A percentile compares a stretch with the other conserved stretches of the same genome.
These are phyloP conservation scores for Beauveria scarabaeidicola DNA, from an alignment of 2,329 filamentous ascomycete species.

Conservation along the genomic window DNA sequence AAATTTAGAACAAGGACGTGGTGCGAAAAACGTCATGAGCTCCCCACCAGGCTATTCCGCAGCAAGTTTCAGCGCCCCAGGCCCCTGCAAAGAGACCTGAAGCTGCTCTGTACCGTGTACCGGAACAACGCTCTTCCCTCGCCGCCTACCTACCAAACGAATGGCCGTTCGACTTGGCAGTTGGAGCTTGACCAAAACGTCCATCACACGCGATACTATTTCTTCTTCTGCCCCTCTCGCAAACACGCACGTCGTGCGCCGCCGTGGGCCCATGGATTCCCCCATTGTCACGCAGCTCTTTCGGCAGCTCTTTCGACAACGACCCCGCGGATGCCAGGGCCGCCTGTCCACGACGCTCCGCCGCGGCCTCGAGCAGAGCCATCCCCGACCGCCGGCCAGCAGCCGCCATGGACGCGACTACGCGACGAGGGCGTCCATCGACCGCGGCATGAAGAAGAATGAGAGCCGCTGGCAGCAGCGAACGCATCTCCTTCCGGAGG, in stretches of 20 bases:
- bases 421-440: constrained; percentile 21
- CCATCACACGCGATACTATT: background rate
- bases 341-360: constrained; percentile 14
- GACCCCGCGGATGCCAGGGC: constrained; percentile 26
- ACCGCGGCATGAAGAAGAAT: constrained; percentile 37
- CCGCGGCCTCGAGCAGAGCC: constrained; percentile 15
- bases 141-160: background rate
- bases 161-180: too few species aligned
- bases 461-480: constrained; percentile 83
- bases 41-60: background rate
- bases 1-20: background rate
- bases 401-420: constrained; percentile 15
- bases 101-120: background rate
- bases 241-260: background rate
- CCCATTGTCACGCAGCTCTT: constrained; percentile 71
- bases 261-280: constrained; percentile 62
- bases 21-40: background rate
- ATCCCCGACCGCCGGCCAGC: background rate
- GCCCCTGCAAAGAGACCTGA: background rate
- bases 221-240: background rate
- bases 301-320: constrained; percentile 72
- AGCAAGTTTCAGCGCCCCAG: background rate
- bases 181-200: too few species aligned
- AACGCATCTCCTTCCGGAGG: constrained; percentile 62
- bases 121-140: constrained; percentile 9